Evolutionary conservation across 2,329 filamentous ascomycete genomes (phyloP).

Genomic region (Penicillium sp.): DNA sequence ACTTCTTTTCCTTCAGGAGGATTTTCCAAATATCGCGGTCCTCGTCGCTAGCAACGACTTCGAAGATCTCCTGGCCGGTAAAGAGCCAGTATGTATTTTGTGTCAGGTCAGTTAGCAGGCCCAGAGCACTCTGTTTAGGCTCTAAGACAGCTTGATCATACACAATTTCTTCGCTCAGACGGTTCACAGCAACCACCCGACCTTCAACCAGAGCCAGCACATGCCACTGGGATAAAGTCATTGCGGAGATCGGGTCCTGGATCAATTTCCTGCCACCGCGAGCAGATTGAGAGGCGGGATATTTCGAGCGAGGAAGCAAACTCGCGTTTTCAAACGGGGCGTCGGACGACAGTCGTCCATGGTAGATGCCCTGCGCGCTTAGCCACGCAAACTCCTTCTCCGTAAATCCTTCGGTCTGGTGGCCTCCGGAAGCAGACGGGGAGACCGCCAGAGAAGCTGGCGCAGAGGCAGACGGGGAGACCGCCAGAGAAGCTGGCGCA

Average conservation of each 20-base stretch:
- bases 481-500: conserved; percentile 62
- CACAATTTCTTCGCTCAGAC: conserved; percentile 76
- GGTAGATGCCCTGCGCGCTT: conserved; percentile 76
- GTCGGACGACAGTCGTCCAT: conserved; percentile 69
- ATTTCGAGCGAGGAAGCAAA: conserved; percentile 66
- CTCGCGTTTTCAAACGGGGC: conserved; percentile 72
- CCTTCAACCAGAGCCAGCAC: conserved; percentile 77
- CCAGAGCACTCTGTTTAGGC: conserved; percentile 71
- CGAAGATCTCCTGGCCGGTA: conserved; percentile 83
- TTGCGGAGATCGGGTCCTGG: conserved; percentile 69
- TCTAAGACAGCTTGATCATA: conserved; percentile 85
- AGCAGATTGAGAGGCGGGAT: conserved; percentile 63
- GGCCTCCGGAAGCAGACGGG: conserved; percentile 62
- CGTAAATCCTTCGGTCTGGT: conserved; percentile 48
- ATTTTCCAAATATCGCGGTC: conserved; percentile 92
- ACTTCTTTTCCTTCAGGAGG: conserved; percentile 79
- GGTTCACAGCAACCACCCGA: conserved; percentile 76
- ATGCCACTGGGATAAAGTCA: conserved; percentile 90
- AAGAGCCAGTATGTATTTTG: conserved; percentile 99
- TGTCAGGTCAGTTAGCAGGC: conserved; percentile 79
- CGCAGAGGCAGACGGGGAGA: conserved; percentile 60
- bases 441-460: conserved; percentile 68
- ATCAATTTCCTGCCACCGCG: conserved; percentile 60
- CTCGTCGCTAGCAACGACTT: conserved; percentile 86
- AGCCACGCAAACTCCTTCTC: conserved; percentile 80